A percentile compares a stretch with the other conserved stretches of the same genome.
Conservation (phyloP, 2,329 filamentous ascomycete genomes). For the Alternaria sp. region DNA sequence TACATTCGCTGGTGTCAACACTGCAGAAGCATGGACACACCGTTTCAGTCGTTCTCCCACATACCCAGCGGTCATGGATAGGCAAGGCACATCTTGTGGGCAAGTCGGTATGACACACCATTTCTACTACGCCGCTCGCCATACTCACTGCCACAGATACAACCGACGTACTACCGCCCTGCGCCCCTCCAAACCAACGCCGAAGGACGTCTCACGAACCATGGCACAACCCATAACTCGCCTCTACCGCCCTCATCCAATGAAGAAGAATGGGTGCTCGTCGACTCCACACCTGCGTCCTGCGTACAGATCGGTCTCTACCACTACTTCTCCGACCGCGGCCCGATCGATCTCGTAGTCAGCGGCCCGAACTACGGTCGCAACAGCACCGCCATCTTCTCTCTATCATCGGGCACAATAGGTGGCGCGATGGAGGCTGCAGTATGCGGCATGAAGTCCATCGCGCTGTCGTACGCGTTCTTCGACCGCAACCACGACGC, state of each 20-base stretch:
- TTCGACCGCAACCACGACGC: constrained; percentile 85
- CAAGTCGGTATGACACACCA: constrained; percentile 61
- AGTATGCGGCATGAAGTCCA: constrained; percentile 60
- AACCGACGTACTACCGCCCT: constrained; percentile 81
- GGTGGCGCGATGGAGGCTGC: constrained; percentile 59
- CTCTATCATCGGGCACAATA: constrained; percentile 57
- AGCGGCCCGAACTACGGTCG: constrained; percentile 59
- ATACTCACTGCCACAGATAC: constrained; percentile 53
- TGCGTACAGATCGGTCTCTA: constrained; percentile 58
- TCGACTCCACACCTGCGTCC: constrained; percentile 57
- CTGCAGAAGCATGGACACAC: constrained; percentile 72
- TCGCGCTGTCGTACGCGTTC: constrained; percentile 91
- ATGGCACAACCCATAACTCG: constrained; percentile 42
- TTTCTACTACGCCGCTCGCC: background rate
- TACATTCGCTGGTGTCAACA: constrained; percentile 54
- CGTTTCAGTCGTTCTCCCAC: constrained; percentile 90
- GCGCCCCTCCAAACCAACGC: constrained; percentile 58
- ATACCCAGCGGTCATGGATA: constrained; percentile 96
- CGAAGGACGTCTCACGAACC: constrained; percentile 46
- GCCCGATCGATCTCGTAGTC: constrained; percentile 56
- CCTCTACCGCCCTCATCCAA: constrained; percentile 42
- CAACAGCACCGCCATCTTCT: constrained; percentile 59
- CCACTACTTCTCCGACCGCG: constrained; percentile 54
- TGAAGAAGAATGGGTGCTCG: constrained; percentile 58
- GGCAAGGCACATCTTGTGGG: constrained; percentile 97